A percentile compares a stretch with the other conserved stretches of the same genome.
phyloP scores from a whole-genome alignment of 768 basidiomycete species.

The Boletus subcaerulescens region DNA sequence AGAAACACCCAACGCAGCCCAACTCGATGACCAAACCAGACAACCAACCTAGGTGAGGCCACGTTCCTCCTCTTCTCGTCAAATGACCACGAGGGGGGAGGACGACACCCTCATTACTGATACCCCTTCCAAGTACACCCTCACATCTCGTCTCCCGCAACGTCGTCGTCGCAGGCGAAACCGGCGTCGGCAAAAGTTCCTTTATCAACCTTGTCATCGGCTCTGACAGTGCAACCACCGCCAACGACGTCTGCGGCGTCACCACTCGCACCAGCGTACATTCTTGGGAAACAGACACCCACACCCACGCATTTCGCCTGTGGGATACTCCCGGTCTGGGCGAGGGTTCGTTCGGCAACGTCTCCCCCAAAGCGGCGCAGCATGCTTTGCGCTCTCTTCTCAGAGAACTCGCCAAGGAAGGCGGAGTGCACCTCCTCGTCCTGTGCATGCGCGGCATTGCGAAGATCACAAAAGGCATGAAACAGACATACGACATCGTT shows the following conservation, averaged over 20 bases:
- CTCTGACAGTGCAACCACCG: constrained; percentile 8
- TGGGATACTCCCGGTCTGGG: constrained; percentile 26
- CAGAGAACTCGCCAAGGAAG: constrained; percentile 17
- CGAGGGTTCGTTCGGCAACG: constrained; percentile 22
- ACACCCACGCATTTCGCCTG: constrained; percentile 15
- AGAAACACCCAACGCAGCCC: not conserved
- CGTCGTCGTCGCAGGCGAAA: constrained; percentile 23
- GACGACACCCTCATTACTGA: not conserved
- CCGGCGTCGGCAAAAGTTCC: constrained; percentile 26
- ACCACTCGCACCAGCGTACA: constrained; percentile 12
- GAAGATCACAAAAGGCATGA: constrained; percentile 21
- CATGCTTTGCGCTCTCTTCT: constrained; percentile 19
- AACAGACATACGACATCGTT: constrained; percentile 16
- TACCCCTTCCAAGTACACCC: not conserved
- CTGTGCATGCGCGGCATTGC: constrained; percentile 24
- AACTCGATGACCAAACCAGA: constrained; percentile 8
- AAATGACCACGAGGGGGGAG: too few species aligned
- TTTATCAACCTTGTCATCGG: constrained; percentile 25
- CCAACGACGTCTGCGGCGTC: constrained; percentile 25
- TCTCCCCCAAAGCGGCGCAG: constrained; percentile 21
- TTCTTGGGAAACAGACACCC: constrained; percentile 19
- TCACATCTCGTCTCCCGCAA: constrained; percentile 15
- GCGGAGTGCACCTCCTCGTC: constrained; percentile 24
- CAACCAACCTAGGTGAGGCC: constrained; percentile 8
- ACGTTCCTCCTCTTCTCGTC: not conserved